phyloP scores from a whole-genome alignment of 1,284 basidiomycete species.

The Pascua sp. region DNA sequence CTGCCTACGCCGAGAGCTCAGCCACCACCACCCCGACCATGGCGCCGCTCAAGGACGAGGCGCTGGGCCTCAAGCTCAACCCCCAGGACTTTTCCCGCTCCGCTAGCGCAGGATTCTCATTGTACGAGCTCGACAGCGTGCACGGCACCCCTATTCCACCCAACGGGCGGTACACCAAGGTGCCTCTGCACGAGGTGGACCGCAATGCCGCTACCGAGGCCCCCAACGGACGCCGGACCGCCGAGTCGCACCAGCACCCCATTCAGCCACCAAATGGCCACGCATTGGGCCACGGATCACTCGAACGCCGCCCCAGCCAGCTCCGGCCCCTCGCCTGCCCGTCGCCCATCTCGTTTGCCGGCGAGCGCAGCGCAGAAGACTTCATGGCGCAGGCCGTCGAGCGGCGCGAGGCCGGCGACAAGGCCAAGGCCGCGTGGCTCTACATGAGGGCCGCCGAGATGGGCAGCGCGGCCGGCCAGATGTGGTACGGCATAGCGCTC shows the following conservation, averaged over 20 bases:
- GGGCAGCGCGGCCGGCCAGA: constrained; percentile 42
- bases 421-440: constrained; percentile 43
- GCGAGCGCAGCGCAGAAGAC: constrained; percentile 10
- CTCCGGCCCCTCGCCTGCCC: too few species aligned
- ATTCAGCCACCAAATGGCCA: too few species aligned
- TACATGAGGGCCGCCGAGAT: constrained; percentile 47
- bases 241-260: too few species aligned
- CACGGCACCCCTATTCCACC: background rate
- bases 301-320: too few species aligned
- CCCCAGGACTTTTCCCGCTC: background rate
- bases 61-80: background rate
- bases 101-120: constrained; percentile 18
- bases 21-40: constrained; percentile 13
- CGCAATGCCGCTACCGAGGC: background rate
- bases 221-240: too few species aligned
- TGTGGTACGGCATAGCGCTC: constrained; percentile 45
- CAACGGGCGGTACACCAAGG: constrained; percentile 28
- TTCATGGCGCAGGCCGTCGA: constrained; percentile 34
- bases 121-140: constrained; percentile 35
- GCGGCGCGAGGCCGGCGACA: constrained; percentile 36
- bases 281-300: too few species aligned
- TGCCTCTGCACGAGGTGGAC: constrained; percentile 10
- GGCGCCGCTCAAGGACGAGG: constrained; percentile 26
- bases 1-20: background rate
- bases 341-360: background rate